These are phyloP conservation scores for Cutaneotrichosporon sp. DNA, from an alignment of 1,284 basidiomycete genomes.

Conservation along the genomic window DNA sequence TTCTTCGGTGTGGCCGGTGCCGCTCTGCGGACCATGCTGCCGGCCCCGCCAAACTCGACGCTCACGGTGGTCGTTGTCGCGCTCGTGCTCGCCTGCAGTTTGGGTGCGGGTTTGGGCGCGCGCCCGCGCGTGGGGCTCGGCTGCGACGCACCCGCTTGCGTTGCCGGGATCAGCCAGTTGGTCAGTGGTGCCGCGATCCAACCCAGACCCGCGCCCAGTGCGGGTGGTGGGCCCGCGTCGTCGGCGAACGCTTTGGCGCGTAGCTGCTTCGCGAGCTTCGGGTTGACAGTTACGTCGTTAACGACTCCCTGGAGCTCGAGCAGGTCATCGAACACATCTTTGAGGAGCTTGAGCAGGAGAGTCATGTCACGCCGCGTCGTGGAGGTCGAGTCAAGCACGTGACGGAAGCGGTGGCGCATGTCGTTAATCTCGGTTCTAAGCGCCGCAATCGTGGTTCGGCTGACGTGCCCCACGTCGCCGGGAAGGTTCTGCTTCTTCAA, in stretches of 20 bases:
- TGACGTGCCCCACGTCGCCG: conserved; percentile 82
- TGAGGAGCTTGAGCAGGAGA: conserved; percentile 76
- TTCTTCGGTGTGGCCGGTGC: conserved; percentile 56
- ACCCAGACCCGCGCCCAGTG: conserved; percentile 47
- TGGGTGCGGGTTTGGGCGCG: conserved; percentile 58
- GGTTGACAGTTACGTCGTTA: conserved; percentile 89
- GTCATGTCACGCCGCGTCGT: conserved; percentile 82
- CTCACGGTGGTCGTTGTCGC: conserved; percentile 86
- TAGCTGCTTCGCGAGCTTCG: conserved; percentile 67
- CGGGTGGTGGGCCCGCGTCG: conserved; percentile 57
- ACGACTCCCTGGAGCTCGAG: conserved; percentile 76
- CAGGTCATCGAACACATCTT: conserved; percentile 79
- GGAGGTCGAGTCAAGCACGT: conserved; percentile 59
- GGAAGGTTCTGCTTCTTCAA: conserved; percentile 85
- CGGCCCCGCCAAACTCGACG: conserved; percentile 82
- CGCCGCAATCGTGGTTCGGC: conserved; percentile 73
- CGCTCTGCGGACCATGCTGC: conserved; percentile 63
- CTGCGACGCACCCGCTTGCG: conserved; percentile 22
- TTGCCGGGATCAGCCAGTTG: conserved; percentile 49
- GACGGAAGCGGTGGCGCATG: conserved; percentile 72
- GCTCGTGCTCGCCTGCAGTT: conserved; percentile 73
- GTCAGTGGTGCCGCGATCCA: conserved; percentile 68
- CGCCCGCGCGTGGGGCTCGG: conserved; percentile 18
- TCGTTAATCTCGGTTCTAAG: conserved; percentile 71
- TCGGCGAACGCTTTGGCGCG: conserved; percentile 60